Conservation (phyloP, 805 yeast genomes). For the Candida endomychidarum region DNA sequence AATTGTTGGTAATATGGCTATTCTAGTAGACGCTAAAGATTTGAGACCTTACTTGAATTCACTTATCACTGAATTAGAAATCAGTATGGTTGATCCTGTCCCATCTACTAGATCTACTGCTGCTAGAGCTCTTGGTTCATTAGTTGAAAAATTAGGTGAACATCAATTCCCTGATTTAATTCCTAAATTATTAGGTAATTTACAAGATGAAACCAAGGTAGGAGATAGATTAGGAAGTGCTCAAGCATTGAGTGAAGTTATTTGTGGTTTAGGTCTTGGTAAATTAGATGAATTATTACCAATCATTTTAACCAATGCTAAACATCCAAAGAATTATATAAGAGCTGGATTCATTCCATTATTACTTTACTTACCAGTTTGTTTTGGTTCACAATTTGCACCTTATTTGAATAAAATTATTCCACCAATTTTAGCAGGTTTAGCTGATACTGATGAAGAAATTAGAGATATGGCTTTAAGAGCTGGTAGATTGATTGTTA, state of each 20-base stretch:
- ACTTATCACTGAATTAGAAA: conserved; percentile 78
- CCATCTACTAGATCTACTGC: conserved; percentile 97
- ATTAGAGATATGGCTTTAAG: conserved; percentile 87
- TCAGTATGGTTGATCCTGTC: conserved; percentile 98
- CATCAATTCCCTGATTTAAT: conserved; percentile 91
- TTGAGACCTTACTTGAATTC: conserved; percentile 78
- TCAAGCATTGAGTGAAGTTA: conserved; percentile 92
- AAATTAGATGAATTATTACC: conserved; percentile 91
- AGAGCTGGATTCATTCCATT: conserved; percentile 94
- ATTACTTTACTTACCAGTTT: conserved; percentile 85
- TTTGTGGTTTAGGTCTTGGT: conserved; percentile 84
- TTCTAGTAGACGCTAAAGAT: conserved; percentile 86
- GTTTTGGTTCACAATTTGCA: conserved; percentile 88
- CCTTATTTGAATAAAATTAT: conserved; percentile 84
- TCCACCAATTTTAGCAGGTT: conserved; percentile 88
- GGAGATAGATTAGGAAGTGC: conserved; percentile 98
- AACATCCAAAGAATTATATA: conserved; percentile 62
- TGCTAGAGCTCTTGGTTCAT: conserved; percentile 92
- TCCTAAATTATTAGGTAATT: conserved; percentile 70
- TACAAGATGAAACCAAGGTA: conserved; percentile 72
- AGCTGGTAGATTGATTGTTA: conserved; percentile 89
- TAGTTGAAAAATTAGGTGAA: conserved; percentile 95
- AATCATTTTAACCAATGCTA: conserved; percentile 67
- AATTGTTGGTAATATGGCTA: conserved; percentile 98
- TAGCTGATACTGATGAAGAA: conserved; percentile 86